Conservation (phyloP, 805 yeast species). For the Pichia phayaonensis region DNA sequence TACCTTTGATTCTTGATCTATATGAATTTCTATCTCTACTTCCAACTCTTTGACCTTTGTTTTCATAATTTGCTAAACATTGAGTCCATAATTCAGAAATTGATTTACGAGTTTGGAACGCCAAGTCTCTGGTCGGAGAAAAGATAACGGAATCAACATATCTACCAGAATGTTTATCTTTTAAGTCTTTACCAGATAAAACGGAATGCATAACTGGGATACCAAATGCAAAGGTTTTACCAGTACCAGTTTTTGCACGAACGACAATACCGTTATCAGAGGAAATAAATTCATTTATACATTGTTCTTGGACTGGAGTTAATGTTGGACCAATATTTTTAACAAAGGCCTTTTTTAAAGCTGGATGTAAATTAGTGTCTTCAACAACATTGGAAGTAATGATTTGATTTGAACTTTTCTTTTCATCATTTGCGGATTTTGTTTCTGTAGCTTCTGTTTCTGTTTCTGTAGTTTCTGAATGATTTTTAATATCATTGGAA, state of each 20-base stretch:
- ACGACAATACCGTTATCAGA: slow-evolving; percentile 64
- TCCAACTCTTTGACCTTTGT: slow-evolving; percentile 14
- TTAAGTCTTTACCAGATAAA: slow-evolving; percentile 19
- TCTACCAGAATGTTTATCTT: slow-evolving; percentile 16
- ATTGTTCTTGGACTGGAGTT: slow-evolving; percentile 62
- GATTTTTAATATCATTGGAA: neutral
- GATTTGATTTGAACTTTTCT: neutral
- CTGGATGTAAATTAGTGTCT: slow-evolving; percentile 22
- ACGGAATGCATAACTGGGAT: slow-evolving; percentile 66
- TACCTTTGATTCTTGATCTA: neutral
- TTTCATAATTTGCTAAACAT: slow-evolving; percentile 5
- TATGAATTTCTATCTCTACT: slow-evolving; percentile 1
- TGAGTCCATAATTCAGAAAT: slow-evolving; percentile 36
- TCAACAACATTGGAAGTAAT: slow-evolving; percentile 15
- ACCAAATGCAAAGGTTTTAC: slow-evolving; percentile 86
- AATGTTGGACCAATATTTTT: slow-evolving; percentile 38
- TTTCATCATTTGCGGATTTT: neutral
- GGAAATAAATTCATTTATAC: slow-evolving; percentile 48
- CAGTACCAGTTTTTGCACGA: slow-evolving; percentile 93
- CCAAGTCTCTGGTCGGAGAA: slow-evolving; percentile 89
- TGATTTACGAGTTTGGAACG: slow-evolving; percentile 70
- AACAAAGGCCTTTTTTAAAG: slow-evolving; percentile 26
- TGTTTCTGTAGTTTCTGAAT: neutral
- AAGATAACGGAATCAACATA: slow-evolving; percentile 58
- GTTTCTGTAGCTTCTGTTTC: neutral